These are phyloP conservation scores for Colletotrichum sp. DNA, from an alignment of 2,329 filamentous ascomycete genomes.

Conservation along the genomic window DNA sequence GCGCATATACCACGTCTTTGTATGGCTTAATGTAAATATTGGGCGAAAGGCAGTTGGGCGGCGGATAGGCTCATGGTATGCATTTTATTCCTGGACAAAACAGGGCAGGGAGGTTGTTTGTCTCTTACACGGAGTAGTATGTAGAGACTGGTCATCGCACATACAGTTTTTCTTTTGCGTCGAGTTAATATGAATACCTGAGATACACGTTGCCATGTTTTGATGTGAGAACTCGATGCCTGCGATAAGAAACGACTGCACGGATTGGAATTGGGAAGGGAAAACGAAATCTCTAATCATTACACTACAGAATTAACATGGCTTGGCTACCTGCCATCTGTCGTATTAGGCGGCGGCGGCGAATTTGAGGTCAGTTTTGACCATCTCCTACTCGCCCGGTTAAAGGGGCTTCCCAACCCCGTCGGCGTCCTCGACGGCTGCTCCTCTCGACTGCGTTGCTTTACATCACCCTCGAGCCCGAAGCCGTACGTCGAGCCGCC, in stretches of 20 bases:
- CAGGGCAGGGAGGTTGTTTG: neutral
- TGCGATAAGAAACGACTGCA: neutral
- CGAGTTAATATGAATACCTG: neutral
- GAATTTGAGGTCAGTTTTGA: neutral
- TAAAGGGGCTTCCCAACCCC: conserved; percentile 6
- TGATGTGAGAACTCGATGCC: neutral
- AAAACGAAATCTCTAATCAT: neutral
- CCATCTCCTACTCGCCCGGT: conserved; percentile 8
- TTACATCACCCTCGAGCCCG: conserved; percentile 33
- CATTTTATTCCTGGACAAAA: neutral
- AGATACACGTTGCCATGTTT: neutral
- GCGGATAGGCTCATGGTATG: neutral
- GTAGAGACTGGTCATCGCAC: neutral
- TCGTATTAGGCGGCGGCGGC: neutral
- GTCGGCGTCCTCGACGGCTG: conserved; percentile 3
- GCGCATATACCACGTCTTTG: conserved; percentile 17
- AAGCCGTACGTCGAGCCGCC: conserved; percentile 31
- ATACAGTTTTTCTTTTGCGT: neutral
- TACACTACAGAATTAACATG: neutral
- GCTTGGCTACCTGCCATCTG: neutral
- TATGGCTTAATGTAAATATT: conserved; percentile 19
- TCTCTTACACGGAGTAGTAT: neutral
- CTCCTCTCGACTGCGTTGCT: conserved; percentile 11
- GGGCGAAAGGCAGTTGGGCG: neutral
- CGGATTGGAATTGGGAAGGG: neutral